Evolutionary conservation across 768 basidiomycete genomes (phyloP), one percentile per base, ranked within the genome.

Genomic region (Panaeolus cyanescens): DNA sequence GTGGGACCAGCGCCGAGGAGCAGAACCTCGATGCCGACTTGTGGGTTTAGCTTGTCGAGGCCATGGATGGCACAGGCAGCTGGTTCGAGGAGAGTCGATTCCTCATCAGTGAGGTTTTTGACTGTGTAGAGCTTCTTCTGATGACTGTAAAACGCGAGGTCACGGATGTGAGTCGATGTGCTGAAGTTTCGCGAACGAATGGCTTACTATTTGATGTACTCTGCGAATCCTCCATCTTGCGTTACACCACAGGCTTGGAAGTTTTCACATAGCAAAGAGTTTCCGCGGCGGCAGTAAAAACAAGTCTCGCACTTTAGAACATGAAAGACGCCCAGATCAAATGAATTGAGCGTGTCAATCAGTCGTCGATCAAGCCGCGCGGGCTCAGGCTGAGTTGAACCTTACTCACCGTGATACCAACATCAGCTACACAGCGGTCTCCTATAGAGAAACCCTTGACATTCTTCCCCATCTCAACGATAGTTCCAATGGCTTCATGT

Each of bases 61-160:
- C 94, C 94, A 72, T 96, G 94, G 55, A 96, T 85, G 32, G 95
- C 95, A 65, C 94, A 96, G 5, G 94, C 89, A 3, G 93, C 92
- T 37, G 95, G 95, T 70, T 96, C 94, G 33, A 95, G 81, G 19
- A 96, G 85, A 2, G 92, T 94, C 1, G 93, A 86, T 64, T 95
- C 93, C 67, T 93, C 90, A 70, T 95, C 93, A 7, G 85, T 85
- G 56, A 96, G 83, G 75, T 95, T 95, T 65, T 93, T 77, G 67
- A 95, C 88, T 75, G 92, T 93, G 82, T 92, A 96, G 19, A 92
- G 78, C 69, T 94, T 95, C 72, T 87, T 83, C 62, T 90, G 73
- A 62, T 77, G 70, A 59, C 75, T 78, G 55, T 34, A 42, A 19
- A 36, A 40, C 32, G n/a, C n/a, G n/a, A n/a, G n/a, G n/a, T n/a